Conservation (phyloP, 768 basidiomycete species). For the Sistotremastrum suecicum region DNA sequence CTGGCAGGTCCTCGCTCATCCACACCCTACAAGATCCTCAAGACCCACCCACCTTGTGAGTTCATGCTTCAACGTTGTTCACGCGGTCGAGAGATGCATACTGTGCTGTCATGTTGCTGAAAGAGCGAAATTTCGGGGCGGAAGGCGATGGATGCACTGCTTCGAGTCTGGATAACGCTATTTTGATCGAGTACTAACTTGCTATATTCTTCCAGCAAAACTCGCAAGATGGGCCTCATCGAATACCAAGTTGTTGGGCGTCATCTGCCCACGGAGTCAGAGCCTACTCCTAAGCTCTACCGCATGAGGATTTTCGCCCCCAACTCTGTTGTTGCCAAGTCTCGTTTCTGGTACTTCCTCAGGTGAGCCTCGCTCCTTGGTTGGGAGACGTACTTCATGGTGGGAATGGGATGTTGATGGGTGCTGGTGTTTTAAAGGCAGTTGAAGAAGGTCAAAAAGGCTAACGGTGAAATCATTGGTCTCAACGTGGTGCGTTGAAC, state of each 20-base stretch:
- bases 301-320: conserved; percentile 99
- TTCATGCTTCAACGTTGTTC: too few species aligned
- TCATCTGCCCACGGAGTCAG: conserved; percentile 86
- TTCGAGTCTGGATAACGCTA: too few species aligned
- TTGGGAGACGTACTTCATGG: background rate
- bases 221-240: conserved; percentile 51
- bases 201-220: too few species aligned
- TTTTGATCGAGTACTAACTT: too few species aligned
- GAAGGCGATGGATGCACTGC: too few species aligned
- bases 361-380: conserved; percentile 32
- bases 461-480: conserved; percentile 96
- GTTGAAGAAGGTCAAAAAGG: conserved; percentile 99
- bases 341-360: conserved; percentile 99
- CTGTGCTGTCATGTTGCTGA: too few species aligned
- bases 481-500: conserved; percentile 82
- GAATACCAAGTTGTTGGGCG: conserved; percentile 98
- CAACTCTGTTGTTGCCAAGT: conserved; percentile 98
- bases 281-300: conserved; percentile 95
- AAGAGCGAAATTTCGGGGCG: too few species aligned
- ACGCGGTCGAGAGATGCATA: too few species aligned
- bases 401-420: background rate
- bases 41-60: too few species aligned
- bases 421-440: conserved; percentile 34
- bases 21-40: too few species aligned
- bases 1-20: too few species aligned